Conservation (phyloP, 148 eudicot species). For the Silene conica region DNA sequence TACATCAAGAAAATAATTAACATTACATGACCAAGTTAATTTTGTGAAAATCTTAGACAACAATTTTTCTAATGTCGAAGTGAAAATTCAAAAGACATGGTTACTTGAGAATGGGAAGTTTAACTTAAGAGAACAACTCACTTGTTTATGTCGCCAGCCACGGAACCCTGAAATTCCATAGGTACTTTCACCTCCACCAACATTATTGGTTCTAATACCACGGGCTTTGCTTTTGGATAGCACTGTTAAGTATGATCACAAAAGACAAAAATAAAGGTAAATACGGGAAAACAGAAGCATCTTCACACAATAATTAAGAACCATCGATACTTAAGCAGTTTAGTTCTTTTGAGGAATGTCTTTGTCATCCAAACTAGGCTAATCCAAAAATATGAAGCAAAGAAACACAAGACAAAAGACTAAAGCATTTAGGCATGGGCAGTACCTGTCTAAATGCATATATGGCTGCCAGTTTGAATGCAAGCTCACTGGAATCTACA, state of each 20-base stretch:
- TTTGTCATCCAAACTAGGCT: background rate
- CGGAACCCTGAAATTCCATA: conserved; percentile 86
- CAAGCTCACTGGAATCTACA: conserved; percentile 99
- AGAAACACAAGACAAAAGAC: background rate
- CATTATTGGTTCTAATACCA: conserved; percentile 92
- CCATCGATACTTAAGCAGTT: background rate
- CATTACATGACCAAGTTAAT: background rate
- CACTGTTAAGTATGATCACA: conserved; percentile 43
- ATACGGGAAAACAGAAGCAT: conserved; percentile 3
- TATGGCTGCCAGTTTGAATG: conserved; percentile 88
- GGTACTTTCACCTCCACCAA: conserved; percentile 92
- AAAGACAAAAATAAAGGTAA: background rate
- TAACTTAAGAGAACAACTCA: conserved; percentile 26
- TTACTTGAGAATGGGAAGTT: background rate
- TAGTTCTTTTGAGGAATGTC: background rate
- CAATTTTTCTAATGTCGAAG: background rate
- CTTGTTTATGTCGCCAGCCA: conserved; percentile 95
- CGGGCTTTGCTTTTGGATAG: conserved; percentile 77
- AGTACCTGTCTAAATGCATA: conserved; percentile 97
- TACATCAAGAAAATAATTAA: background rate
- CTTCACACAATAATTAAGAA: background rate
- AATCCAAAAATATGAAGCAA: conserved; percentile 2
- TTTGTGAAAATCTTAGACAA: background rate
- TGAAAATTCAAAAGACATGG: background rate
- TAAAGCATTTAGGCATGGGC: conserved; percentile 7